Base-by-base conservation (phyloP, 2,329 filamentous ascomycete species). In the Fusarium agapanthi region DNA sequence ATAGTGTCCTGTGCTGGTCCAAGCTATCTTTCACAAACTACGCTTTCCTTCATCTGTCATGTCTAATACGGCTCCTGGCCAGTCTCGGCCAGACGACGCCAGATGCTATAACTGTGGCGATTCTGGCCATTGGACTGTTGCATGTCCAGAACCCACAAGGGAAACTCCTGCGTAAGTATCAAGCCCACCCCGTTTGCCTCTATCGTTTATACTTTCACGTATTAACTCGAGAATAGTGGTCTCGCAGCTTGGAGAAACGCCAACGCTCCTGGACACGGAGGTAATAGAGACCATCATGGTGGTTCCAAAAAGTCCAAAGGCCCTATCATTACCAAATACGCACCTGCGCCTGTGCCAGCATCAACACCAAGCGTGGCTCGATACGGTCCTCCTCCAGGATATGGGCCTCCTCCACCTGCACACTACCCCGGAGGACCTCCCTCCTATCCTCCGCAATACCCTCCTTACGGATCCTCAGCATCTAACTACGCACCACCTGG, bases 31-130 rank as follows among this genome's bases (percentile, higher is more conserved):
- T 47, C 37, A 44, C 35, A 43, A 45, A 54, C 51, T 22, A 54
- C 28, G 22, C 53, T 56, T 54, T 40, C 22, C 50, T 59, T 45
- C 43, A 26, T 45, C 30, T 34, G 53, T 54, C 58, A 82, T 82
- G 81, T 56, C 79, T 44, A 76, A 79, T 43, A 62, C 80, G 59
- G 66, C 74, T 54, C 67, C 78, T 60, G 76, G 76, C 65, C 76
- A 80, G 43, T 73, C 78, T 65, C 80, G 76, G 30, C 67, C 80
- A 34, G 80, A 82, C 50, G 81, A 83, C 64, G 75, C 81, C 55
- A 78, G 83, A 70, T 89, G 88, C 78, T 88, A 88, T 77, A 89
- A 88, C 75, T 89, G 88, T 73, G 86, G 86, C 58, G 77, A 79
- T 53, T 78, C 80, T 35, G 85, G 85, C 8, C 88, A 89, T 75